Conservation (phyloP, 768 basidiomycete genomes). For the Solioccasus polychromus region DNA sequence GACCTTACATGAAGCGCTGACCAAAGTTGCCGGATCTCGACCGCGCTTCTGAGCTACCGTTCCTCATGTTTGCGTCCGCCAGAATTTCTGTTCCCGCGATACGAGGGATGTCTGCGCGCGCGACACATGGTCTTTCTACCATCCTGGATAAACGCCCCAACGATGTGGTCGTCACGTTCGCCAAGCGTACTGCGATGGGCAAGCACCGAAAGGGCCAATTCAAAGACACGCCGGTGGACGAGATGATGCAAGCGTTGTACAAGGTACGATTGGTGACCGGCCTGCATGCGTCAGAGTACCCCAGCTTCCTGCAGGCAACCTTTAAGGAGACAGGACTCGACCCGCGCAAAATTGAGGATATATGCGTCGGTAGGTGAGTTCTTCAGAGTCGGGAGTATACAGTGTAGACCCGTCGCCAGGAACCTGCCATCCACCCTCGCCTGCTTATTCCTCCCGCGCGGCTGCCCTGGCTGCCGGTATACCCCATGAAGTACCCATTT, state of each 20-base stretch:
- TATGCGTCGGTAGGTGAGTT: conserved; percentile 66
- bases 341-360: conserved; percentile 73
- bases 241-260: conserved; percentile 79
- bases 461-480: conserved; percentile 88
- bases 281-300: neutral
- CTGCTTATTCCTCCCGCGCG: conserved; percentile 78
- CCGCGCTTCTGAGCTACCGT: neutral
- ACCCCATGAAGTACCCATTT: conserved; percentile 82
- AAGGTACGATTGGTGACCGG: conserved; percentile 44
- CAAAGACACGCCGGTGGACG: conserved; percentile 85
- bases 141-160: conserved; percentile 70
- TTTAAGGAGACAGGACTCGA: conserved; percentile 64
- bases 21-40: conserved; percentile 4
- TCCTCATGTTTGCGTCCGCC: conserved; percentile 17
- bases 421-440: conserved; percentile 81
- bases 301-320: conserved; percentile 47
- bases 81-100: conserved; percentile 3
- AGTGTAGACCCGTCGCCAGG: conserved; percentile 38
- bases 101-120: conserved; percentile 36
- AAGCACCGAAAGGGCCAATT: conserved; percentile 89
- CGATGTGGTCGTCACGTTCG: conserved; percentile 89
- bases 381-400: neutral
- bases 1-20: too few species aligned
- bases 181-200: conserved; percentile 86
- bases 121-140: conserved; percentile 40